Base-by-base conservation (phyloP, 108 stramenopile genomes). In the Cyclotella choctawhatcheeana region DNA sequence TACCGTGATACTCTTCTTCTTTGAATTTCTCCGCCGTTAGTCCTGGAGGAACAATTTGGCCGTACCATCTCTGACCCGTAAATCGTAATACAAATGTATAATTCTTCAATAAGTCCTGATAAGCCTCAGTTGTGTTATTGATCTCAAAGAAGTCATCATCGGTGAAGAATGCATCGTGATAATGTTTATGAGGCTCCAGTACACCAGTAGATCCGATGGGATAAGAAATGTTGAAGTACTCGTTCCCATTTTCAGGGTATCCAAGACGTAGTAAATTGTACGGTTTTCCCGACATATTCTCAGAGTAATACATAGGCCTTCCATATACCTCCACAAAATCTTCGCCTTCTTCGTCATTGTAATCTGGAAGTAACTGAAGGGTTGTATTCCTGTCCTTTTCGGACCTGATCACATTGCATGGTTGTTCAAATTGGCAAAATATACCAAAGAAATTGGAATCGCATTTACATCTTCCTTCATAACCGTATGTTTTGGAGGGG, bases 111-210 rank as follows among this genome's bases (percentile, higher is more conserved):
- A 80, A 45, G 32, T 73, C 3, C 63, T 80, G 71, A 34, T 73
- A 80, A 14, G 58, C 50, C 6, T 5, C 0, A 4, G 35, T 43
- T 53, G 40, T 27, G 22, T 62, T 71, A 14, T 56, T 69, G 24
- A 66, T 31, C 29, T 64, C 48, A 34, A 80, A 80, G 52, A 80
- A 80, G 52, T 80, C 79, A 61, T 80, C 79, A 14, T 73, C 76
- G 3, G 43, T 51, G 26, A 64, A 70, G 13, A 3, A n/a, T 17
- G 30, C 2, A 30, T 16, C 22, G 32, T 67, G 18, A 26, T 50
- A 21, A 27, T 75, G 74, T n/a, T n/a, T n/a, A n/a, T n/a, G n/a
- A n/a, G n/a, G n/a, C n/a, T n/a, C n/a, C n/a, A n/a, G n/a, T n/a
- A n/a, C n/a, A n/a, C n/a, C n/a, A n/a, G n/a, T n/a, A n/a, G n/a